Evolutionary conservation across 2,329 filamentous ascomycete genomes (phyloP).

Genomic region (Colletotrichum limetticola): DNA sequence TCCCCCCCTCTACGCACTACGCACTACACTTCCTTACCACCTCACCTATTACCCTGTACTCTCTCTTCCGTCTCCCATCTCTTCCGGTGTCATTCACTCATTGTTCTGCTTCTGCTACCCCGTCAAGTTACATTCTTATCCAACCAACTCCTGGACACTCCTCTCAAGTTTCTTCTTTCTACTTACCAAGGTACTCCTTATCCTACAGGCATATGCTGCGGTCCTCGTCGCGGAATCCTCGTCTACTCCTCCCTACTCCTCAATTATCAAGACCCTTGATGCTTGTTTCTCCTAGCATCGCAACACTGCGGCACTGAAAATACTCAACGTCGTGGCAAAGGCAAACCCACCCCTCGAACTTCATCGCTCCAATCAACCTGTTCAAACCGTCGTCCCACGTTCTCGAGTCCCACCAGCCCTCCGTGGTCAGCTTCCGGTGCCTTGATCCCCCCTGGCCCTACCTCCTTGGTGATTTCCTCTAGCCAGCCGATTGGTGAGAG

Average conservation of each 20-base stretch:
- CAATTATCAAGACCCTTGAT: constrained; percentile 30
- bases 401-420: constrained; percentile 25
- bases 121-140: not conserved
- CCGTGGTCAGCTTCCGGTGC: constrained; percentile 12
- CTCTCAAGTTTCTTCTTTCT: constrained; percentile 15
- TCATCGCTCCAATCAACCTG: constrained; percentile 22
- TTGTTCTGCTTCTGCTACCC: not conserved
- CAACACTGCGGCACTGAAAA: constrained; percentile 26
- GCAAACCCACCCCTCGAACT: not conserved
- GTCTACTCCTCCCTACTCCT: not conserved
- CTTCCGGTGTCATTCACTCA: not conserved
- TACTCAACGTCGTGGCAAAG: constrained; percentile 26
- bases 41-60: too few relatives aligned
- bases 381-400: constrained; percentile 25
- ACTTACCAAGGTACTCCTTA: not conserved
- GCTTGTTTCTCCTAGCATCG: constrained; percentile 26
- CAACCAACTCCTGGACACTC: constrained; percentile 10
- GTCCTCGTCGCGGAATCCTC: constrained; percentile 29
- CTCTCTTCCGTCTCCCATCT: not conserved
- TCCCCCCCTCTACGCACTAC: not conserved
- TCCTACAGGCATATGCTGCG: constrained; percentile 30
- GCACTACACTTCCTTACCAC: not conserved
- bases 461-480: constrained; percentile 20
- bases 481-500: constrained; percentile 28
- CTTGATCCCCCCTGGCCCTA: constrained; percentile 5